Evolutionary conservation across 2,329 filamentous ascomycete genomes (phyloP).

Genomic region (Fusarium luffae): DNA sequence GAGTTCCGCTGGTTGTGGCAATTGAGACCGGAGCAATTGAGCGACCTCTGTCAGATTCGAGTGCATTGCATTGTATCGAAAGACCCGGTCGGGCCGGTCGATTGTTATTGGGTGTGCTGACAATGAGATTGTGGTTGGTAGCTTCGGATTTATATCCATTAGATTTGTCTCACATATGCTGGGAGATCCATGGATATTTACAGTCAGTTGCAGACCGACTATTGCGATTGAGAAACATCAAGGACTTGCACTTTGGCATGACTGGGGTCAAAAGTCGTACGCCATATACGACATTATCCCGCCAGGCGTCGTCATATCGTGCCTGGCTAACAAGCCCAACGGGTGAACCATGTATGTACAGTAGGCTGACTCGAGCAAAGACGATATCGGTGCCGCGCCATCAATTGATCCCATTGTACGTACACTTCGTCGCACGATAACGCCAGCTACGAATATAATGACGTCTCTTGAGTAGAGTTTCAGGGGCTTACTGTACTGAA

Average conservation of each 20-base stretch:
- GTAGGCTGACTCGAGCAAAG: slow-evolving; percentile 30
- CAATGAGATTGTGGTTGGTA: not conserved
- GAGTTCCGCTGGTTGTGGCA: slow-evolving; percentile 17
- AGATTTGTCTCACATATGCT: not conserved
- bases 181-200: not conserved
- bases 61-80: not conserved
- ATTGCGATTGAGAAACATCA: not conserved
- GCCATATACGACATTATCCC: slow-evolving; percentile 8
- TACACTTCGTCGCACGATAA: slow-evolving; percentile 1
- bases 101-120: not conserved
- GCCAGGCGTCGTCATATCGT: slow-evolving; percentile 30
- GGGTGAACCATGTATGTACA: slow-evolving; percentile 7
- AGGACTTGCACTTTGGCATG: not conserved
- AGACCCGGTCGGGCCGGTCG: slow-evolving; percentile 14
- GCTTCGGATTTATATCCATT: slow-evolving; percentile 9
- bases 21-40: slow-evolving; percentile 1
- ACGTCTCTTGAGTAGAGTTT: slow-evolving; percentile 24
- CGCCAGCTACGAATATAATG: slow-evolving; percentile 19
- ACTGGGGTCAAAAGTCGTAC: slow-evolving; percentile 2
- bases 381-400: slow-evolving; percentile 20
- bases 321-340: slow-evolving; percentile 18
- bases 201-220: not conserved
- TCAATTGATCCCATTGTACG: not conserved
- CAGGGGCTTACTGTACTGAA: slow-evolving; percentile 13
- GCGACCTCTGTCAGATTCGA: slow-evolving; percentile 17